Base-by-base conservation (phyloP, 768 basidiomycete species). In the Tephrocybe sp. region DNA sequence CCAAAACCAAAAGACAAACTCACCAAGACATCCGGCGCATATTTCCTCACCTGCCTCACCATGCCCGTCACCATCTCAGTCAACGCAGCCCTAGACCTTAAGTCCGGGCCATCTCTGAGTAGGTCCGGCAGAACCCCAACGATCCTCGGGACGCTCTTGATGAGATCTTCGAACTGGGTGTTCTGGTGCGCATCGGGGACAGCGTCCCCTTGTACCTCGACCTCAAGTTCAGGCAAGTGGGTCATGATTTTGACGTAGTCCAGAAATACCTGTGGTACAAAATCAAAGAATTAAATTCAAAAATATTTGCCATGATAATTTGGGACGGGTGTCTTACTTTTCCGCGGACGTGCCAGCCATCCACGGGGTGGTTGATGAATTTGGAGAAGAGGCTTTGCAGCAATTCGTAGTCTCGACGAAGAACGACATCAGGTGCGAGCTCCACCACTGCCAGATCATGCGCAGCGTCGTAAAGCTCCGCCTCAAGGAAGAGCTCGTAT, bases 371-470 rank as follows among this genome's bases (percentile, higher is more conserved):
- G 10, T 76, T 78, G 19, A 72, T 72, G 57, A 98, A 84, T 8
- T 76, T 75, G 44, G 70, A 72, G 58, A 98, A 90, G 19, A 98
- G 65, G n/a, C 75, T 75, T 32, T 73, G 72, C 19, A 97, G 68
- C 11, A 96, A 73, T 2, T 76, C 79, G 7, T 72, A 60, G 61
- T 89, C 86, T 38, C 76, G 75, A 8, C 84, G 73, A 26, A 98
- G 76, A 48, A 97, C 75, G 0, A 87, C 91, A 56, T 98, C 96
- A 1, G 92, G 90, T 5, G 89, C 91, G 7, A 99, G 79, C 53
- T 94, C 85, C n/a, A 75, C 68, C 26, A 95, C 75, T n/a, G 90
- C 89, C 38, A 98, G 74, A 42, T 84, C 80, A 62, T 97, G 94
- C 0, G 96, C 94, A 4, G 80, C 69, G 51, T 84, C 77, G 55